phyloP scores from a whole-genome alignment of 768 basidiomycete species.

The Russula olivacea region DNA sequence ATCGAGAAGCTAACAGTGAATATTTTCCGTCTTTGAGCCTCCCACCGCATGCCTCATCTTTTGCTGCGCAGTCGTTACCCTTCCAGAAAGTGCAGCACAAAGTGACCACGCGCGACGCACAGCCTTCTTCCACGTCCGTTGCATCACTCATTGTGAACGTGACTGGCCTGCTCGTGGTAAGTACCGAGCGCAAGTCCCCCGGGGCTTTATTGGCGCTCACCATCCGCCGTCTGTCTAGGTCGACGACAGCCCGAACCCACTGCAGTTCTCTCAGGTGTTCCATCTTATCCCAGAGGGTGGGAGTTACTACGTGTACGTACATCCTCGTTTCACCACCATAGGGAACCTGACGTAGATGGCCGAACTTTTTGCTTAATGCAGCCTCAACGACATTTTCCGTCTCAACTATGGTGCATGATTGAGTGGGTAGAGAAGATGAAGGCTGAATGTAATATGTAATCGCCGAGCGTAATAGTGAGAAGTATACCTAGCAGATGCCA shows the following conservation, averaged over 20 bases:
- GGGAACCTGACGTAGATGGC: background rate
- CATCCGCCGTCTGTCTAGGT: conserved; percentile 43
- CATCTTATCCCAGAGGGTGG: conserved; percentile 72
- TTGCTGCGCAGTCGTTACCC: conserved; percentile 48
- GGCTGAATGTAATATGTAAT: conserved; percentile 12
- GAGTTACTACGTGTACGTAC: conserved; percentile 79
- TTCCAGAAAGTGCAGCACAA: conserved; percentile 80
- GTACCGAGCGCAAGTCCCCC: conserved; percentile 25
- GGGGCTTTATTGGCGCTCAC: background rate
- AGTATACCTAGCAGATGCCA: conserved; percentile 13
- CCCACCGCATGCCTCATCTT: background rate
- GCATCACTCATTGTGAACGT: conserved; percentile 75
- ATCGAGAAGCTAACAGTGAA: conserved; percentile 68
- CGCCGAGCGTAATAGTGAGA: conserved; percentile 4
- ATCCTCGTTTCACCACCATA: background rate
- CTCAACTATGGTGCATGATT: conserved; percentile 60
- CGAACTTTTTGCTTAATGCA: conserved; percentile 30
- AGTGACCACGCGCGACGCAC: conserved; percentile 78
- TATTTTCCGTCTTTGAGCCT: background rate
- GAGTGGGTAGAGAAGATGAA: background rate
- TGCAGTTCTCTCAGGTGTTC: conserved; percentile 91
- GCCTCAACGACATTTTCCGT: conserved; percentile 88
- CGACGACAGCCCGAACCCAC: conserved; percentile 71
- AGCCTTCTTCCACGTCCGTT: conserved; percentile 61
- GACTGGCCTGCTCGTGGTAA: conserved; percentile 76